Conservation (phyloP, 2,329 filamentous ascomycete genomes). For the Aspergillus intermedius region DNA sequence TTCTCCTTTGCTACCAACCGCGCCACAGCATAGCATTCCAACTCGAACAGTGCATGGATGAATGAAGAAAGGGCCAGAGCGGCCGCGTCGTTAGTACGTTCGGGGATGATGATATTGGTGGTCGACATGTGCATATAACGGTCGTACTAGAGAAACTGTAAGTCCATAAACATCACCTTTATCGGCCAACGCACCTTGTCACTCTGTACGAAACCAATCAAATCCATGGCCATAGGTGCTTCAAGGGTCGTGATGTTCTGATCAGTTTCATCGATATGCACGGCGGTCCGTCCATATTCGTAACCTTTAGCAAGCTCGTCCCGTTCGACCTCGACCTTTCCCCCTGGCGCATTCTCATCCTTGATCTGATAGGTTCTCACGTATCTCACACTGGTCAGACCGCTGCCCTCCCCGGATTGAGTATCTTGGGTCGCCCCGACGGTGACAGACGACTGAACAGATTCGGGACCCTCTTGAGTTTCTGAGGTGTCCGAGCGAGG, state of each 20-base stretch:
- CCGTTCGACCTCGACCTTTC: constrained; percentile 72
- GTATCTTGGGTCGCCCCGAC: constrained; percentile 37
- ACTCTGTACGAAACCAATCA: constrained; percentile 77
- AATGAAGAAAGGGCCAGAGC: constrained; percentile 81
- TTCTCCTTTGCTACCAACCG: constrained; percentile 78
- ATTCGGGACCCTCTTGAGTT: constrained; percentile 49
- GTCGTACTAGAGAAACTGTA: constrained; percentile 54
- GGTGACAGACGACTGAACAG: constrained; percentile 24
- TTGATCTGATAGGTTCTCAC: constrained; percentile 75
- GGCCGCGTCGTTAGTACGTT: constrained; percentile 73
- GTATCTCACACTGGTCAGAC: constrained; percentile 65
- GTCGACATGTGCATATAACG: constrained; percentile 81
- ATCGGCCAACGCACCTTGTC: constrained; percentile 51
- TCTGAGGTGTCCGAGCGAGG: constrained; percentile 40
- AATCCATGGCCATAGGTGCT: constrained; percentile 65
- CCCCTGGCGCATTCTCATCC: constrained; percentile 66
- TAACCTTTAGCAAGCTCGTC: constrained; percentile 90
- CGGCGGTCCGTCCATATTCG: constrained; percentile 84
- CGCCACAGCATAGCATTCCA: constrained; percentile 79
- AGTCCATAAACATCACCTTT: not conserved
- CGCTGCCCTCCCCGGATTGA: constrained; percentile 23
- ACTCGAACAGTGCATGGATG: constrained; percentile 77
- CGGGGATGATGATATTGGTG: constrained; percentile 67
- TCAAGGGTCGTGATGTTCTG: constrained; percentile 83
- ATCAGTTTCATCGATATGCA: constrained; percentile 81